Conservation (phyloP, 225 moss, liverwort and hornwort genomes). For the Sphagnum tenellum region DNA sequence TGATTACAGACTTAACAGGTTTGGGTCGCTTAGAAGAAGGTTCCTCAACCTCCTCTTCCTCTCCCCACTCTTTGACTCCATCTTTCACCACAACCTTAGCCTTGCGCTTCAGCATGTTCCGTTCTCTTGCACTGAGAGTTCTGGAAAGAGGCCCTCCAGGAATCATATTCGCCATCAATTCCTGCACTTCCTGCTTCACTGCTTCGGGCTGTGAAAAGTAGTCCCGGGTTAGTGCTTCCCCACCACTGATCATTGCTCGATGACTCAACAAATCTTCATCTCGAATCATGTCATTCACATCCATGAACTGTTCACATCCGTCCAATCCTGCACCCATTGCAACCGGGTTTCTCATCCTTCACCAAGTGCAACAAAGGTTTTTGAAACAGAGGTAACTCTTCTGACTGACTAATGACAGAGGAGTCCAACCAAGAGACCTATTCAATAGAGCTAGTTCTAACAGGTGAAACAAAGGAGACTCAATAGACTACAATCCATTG, state of each 20-base stretch:
- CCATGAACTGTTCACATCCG: conserved; percentile 89
- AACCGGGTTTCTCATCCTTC: no score
- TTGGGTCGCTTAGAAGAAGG: conserved; percentile 57
- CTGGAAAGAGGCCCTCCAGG: conserved; percentile 52
- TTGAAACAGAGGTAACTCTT: no score
- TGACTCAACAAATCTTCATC: conserved; percentile 78
- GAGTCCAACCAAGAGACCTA: no score
- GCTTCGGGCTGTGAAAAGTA: conserved; percentile 26
- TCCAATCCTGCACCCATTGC: conserved; percentile 52
- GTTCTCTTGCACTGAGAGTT: conserved; percentile 84
- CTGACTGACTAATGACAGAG: no score
- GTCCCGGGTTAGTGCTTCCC: conserved; percentile 50
- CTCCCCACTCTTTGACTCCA: conserved; percentile 77
- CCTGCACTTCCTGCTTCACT: conserved; percentile 79
- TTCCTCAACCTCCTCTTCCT: conserved; percentile 69
- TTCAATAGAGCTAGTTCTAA: no score
- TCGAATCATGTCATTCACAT: conserved; percentile 86
- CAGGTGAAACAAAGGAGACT: no score
- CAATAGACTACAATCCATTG: no score
- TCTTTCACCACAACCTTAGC: conserved; percentile 85
- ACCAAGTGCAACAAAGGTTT: no score
- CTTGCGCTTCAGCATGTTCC: conserved; percentile 81
- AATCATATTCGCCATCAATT: conserved; percentile 78
- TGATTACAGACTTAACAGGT: conserved; percentile 60
- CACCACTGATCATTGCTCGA: conserved; percentile 30